phyloP scores from a whole-genome alignment of 805 yeast species.

The Ogataea henricii region DNA sequence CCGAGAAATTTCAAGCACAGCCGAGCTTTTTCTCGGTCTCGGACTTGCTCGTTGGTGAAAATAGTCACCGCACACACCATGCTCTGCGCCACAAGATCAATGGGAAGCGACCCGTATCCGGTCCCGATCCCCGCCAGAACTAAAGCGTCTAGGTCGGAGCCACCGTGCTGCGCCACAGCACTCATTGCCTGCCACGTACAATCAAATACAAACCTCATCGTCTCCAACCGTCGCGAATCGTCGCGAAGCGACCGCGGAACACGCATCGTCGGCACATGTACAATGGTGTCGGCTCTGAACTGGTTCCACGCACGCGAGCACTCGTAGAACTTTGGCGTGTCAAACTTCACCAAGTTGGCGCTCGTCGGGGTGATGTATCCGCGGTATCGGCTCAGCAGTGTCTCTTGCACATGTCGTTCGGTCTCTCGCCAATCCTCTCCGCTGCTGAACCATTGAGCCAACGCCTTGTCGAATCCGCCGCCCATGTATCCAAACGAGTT shows the following conservation, averaged over 20 bases:
- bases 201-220: conserved; percentile 36
- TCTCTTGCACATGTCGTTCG: conserved; percentile 26
- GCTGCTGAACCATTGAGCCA: conserved; percentile 33
- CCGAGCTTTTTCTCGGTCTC: conserved; percentile 17
- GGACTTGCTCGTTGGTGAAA: conserved; percentile 18
- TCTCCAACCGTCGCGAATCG: conserved; percentile 3
- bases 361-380: conserved; percentile 39
- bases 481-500: conserved; percentile 51
- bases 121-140: conserved; percentile 43
- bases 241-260: conserved; percentile 29
- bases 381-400: conserved; percentile 16
- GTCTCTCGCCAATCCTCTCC: conserved; percentile 20
- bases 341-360: conserved; percentile 35
- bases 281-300: conserved; percentile 32
- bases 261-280: conserved; percentile 45
- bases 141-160: conserved; percentile 25
- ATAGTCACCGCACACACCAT: conserved; percentile 40
- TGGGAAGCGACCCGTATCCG: conserved; percentile 40
- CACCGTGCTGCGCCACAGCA: conserved; percentile 20
- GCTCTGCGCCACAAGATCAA: conserved; percentile 34
- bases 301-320: conserved; percentile 33
- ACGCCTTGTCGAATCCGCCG: conserved; percentile 50
- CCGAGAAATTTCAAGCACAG: conserved; percentile 27
- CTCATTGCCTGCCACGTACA: conserved; percentile 39
- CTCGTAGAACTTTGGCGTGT: conserved; percentile 16